Conservation (phyloP, 768 basidiomycete species). For the Lactarius sanguifluus region DNA sequence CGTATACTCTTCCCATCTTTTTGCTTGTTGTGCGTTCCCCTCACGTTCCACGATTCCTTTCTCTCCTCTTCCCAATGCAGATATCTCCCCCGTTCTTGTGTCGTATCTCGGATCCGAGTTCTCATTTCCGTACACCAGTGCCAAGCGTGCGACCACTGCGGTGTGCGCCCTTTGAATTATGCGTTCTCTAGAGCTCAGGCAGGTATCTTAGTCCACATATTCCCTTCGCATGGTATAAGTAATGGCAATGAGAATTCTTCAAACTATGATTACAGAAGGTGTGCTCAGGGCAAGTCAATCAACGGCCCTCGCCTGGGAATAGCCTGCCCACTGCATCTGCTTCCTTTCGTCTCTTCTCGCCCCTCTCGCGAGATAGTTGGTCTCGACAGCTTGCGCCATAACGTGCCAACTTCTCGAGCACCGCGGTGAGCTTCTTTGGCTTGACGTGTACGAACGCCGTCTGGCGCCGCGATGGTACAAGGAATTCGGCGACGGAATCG, state of each 20-base stretch:
- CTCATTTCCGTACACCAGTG: constrained; percentile 23
- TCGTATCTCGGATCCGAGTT: constrained; percentile 28
- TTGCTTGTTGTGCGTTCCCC: constrained; percentile 34
- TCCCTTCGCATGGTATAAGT: constrained; percentile 22
- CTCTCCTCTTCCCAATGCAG: constrained; percentile 18
- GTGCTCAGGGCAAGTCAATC: constrained; percentile 22
- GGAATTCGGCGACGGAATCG: constrained; percentile 75
- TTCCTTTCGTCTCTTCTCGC: constrained; percentile 72
- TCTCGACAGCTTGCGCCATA: constrained; percentile 66
- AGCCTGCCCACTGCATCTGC: constrained; percentile 74
- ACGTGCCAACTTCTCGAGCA: constrained; percentile 77
- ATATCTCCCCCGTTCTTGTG: constrained; percentile 21
- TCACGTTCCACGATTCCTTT: constrained; percentile 16
- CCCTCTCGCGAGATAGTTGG: constrained; percentile 56
- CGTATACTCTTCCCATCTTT: constrained; percentile 26
- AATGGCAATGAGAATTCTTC: constrained; percentile 26
- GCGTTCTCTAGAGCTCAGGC: constrained; percentile 27
- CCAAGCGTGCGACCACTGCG: constrained; percentile 19
- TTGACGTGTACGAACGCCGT: constrained; percentile 64
- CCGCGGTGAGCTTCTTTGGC: constrained; percentile 65
- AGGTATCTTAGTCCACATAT: constrained; percentile 28
- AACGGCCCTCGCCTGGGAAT: constrained; percentile 67
- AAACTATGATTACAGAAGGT: constrained; percentile 17
- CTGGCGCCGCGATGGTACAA: constrained; percentile 68
- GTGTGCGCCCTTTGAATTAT: constrained; percentile 20